These are phyloP conservation scores for Aegilops umbellulata DNA, from an alignment of 176 grass and related monocot species.

Conservation along the genomic window DNA sequence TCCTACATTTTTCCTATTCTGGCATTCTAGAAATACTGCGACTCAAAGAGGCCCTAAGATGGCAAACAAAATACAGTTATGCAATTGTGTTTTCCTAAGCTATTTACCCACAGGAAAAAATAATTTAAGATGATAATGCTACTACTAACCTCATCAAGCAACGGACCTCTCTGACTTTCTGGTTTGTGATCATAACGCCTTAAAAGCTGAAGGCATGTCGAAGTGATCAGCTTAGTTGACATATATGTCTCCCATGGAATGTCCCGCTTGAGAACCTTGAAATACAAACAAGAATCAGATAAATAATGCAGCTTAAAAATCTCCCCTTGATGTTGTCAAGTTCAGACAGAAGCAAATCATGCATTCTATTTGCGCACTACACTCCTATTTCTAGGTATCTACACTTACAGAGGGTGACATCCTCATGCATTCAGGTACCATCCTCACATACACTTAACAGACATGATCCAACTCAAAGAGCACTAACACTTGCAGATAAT, in stretches of 20 bases:
- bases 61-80: neutral
- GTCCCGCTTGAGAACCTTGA: constrained; percentile 92
- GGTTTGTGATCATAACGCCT: constrained; percentile 74
- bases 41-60: neutral
- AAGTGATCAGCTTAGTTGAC: constrained; percentile 89
- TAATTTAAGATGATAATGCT: neutral
- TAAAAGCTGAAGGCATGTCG: constrained; percentile 80
- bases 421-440: neutral
- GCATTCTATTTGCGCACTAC: neutral
- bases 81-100: neutral
- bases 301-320: neutral
- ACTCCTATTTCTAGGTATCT: neutral
- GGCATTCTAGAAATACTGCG: no score
- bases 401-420: neutral
- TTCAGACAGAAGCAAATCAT: neutral
- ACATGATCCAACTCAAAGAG: neutral
- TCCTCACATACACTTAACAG: neutral
- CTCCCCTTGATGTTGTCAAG: neutral
- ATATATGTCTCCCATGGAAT: constrained; percentile 99
- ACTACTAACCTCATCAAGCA: constrained; percentile 82
- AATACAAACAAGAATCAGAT: constrained; percentile 32
- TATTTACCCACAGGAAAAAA: constrained; percentile 2
- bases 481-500: neutral
- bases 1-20: no score
- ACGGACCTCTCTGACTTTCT: constrained; percentile 67